Evolutionary conservation across 495 filamentous ascomycete genomes (phyloP), one percentile per base, ranked within the genome.

Genomic region (Hamigera avellanea): DNA sequence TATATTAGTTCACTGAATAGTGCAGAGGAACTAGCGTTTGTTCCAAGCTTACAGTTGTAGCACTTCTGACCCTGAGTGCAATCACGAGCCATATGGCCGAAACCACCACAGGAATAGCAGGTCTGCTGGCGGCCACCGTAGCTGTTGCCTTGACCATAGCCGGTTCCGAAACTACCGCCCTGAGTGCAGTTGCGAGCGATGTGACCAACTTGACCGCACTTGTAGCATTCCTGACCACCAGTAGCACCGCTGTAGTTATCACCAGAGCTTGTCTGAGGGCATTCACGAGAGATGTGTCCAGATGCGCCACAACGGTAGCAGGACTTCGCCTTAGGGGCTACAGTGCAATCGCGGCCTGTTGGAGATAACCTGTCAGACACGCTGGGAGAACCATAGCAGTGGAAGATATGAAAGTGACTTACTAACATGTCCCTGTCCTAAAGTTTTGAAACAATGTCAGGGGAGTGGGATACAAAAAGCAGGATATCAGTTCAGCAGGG

Each of bases 31-130:
- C 9, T 23, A 4, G 9, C 9, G 9, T 23, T 9, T 19, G 10
- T 9, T 14, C 6, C 7, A 26, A 25, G 57, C 72, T 56, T 51
- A 80, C 91, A 98, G 76, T 96, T 96, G 79, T 98, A 98, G 78
- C 91, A 98, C 73, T 96, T 96, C 70, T 88, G 87, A 38, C 91
- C 91, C 53, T 96, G 91, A 32, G 93, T 95, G 66, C 91, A 98
- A 63, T 96, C 91, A 46, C 88, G 80, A 50, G 83, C 87, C 80
- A 95, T 86, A 69, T 98, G 91, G 45, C 91, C 93, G 56, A 83
- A 86, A 32, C 91, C 91, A 52, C 91, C 89, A 62, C 89, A 95
- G 29, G 87, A 91, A 70, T 94, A 95, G 75, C 88, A 94, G 40
- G 86, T 93, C 64, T 87, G 83, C 43, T 72, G 72, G 41, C 75